Percentiles rank a stretch among this genome's conserved stretches.
These are phyloP conservation scores for Rhynchospora pubera DNA, from an alignment of 176 grass and related monocot genomes.

Conservation along the genomic window DNA sequence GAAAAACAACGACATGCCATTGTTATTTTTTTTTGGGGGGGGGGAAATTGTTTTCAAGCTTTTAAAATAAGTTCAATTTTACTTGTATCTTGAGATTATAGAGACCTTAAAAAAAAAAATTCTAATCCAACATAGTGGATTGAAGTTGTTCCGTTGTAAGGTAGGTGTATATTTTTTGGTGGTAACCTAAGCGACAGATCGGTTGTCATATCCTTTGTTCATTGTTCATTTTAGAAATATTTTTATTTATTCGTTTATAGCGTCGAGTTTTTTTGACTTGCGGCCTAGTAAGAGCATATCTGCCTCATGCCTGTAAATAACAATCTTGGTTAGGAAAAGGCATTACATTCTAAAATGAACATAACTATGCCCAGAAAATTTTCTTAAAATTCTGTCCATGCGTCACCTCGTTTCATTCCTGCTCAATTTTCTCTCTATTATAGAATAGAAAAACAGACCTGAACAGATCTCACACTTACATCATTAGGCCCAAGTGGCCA, in stretches of 20 bases:
- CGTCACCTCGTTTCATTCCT: too few relatives aligned
- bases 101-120: neutral
- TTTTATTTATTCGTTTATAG: neutral
- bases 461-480: too few relatives aligned
- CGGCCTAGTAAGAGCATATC: too few relatives aligned
- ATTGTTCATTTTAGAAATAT: neutral
- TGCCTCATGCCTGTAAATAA: too few relatives aligned
- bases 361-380: too few relatives aligned
- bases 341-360: too few relatives aligned
- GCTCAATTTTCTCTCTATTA: too few relatives aligned
- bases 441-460: too few relatives aligned
- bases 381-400: too few relatives aligned
- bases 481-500: too few relatives aligned
- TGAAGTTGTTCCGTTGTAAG: neutral
- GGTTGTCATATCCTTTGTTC: neutral
- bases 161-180: neutral
- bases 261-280: neutral
- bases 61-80: constrained; percentile 23
- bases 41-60: constrained; percentile 49
- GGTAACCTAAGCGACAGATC: neutral
- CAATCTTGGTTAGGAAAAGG: too few relatives aligned
- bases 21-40: constrained; percentile 55
- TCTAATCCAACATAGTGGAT: constrained; percentile 14
- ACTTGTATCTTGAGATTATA: constrained; percentile 3
- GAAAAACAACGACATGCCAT: constrained; percentile 40